Evolutionary conservation across 176 grass and related monocot species (phyloP), one percentile per base, ranked within the genome.

Genomic region (Panicum miliaceum): DNA sequence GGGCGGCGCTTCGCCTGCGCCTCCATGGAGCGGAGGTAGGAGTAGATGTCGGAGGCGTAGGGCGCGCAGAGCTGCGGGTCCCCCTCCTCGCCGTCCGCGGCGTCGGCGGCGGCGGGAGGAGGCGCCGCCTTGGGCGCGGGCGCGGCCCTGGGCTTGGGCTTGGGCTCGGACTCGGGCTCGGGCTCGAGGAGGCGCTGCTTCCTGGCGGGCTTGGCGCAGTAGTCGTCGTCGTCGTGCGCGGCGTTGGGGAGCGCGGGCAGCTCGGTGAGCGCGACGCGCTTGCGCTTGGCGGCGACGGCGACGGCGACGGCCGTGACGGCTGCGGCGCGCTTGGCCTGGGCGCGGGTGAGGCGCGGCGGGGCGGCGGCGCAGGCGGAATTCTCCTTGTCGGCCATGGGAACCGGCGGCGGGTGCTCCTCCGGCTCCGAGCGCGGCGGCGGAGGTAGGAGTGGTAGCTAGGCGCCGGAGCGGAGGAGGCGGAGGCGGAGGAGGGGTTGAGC

Each of bases 1-100:
- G 90, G 88, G 50, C 87, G 85, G 50, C 90, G 82, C 73, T 58
- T 88, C 15, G 65, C 0, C 74, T 94, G 45, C 34, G 74, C 57
- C 89, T 96, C 94, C 88, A 96, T 91, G 58, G 88, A 91, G 47
- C 89, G 86, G 67, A 96, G 94, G 84, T 96, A 96, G 20, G 87
- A 84, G 73, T 93, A 85, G 67, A 96, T 96, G 82, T 96, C 94
- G 19, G 81, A 73, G 4, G 84, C 91, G 75, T 91, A 96, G 32
- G 83, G 94, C 25, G 54, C 77, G 61, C 80, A 86, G 40, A 81
- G 86, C 93, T 73, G 86, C 35, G 82, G 64, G 22, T 91, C 92
- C 2, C 81, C 89, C 3, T 48, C 82, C 6, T 81, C 78, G 53
- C 51, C 85, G 1, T 64, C 86, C 4, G 1, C 76, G 3, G 26